Conservation (phyloP, 768 basidiomycete genomes). For the Hydnomerulius pinastri region DNA sequence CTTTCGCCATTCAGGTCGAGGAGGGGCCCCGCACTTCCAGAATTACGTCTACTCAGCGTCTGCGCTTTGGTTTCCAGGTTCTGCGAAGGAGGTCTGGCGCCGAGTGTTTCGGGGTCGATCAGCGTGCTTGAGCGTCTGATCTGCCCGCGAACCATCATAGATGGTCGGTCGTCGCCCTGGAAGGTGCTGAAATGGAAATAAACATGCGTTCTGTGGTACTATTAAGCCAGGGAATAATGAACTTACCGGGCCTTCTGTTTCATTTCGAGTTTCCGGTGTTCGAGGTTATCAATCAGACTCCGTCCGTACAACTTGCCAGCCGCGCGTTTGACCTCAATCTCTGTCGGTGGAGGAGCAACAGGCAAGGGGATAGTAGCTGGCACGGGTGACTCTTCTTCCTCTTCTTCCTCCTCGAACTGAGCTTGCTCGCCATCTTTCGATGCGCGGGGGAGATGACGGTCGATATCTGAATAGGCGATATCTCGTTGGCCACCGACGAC, state of each 20-base stretch:
- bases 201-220: conserved; percentile 5
- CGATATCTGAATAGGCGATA: conserved; percentile 61
- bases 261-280: conserved; percentile 80
- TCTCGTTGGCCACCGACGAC: conserved; percentile 68
- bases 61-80: conserved; percentile 45
- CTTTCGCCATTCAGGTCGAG: conserved; percentile 57
- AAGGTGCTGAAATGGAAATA: conserved; percentile 61
- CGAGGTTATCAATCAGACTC: conserved; percentile 89
- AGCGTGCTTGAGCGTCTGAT: conserved; percentile 62
- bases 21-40: conserved; percentile 61
- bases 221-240: not conserved
- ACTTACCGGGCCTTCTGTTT: conserved; percentile 79
- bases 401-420: conserved; percentile 42
- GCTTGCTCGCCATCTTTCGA: conserved; percentile 78
- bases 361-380: conserved; percentile 32
- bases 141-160: conserved; percentile 84
- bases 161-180: conserved; percentile 83
- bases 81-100: conserved; percentile 47
- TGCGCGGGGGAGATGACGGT: conserved; percentile 65
- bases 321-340: conserved; percentile 44
- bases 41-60: conserved; percentile 47
- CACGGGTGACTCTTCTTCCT: conserved; percentile 39
- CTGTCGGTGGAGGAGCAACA: conserved; percentile 32
- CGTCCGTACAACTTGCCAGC: conserved; percentile 85
- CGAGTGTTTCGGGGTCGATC: conserved; percentile 69